phyloP scores from a whole-genome alignment of 768 basidiomycete species.

The Trametes sanguinea region DNA sequence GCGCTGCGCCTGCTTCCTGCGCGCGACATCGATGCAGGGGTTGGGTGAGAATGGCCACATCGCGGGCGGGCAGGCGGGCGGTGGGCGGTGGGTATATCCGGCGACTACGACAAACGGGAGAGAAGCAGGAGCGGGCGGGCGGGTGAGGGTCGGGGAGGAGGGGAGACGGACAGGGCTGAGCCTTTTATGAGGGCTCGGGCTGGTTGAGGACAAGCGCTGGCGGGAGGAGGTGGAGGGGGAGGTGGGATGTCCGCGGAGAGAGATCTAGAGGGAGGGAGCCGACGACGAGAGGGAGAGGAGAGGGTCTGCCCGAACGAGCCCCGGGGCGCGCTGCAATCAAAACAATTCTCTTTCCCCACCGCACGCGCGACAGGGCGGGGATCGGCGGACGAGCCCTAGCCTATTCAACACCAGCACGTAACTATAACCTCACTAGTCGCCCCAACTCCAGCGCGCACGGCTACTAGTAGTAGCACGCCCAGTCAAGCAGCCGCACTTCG shows the following conservation, averaged over 20 bases:
- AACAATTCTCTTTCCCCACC: neutral
- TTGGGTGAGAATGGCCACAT: conserved; percentile 26
- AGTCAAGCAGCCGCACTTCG: neutral
- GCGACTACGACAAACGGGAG: neutral
- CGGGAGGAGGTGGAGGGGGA: neutral
- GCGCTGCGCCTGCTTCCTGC: conserved; percentile 25
- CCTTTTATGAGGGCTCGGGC: neutral
- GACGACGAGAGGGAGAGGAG: neutral
- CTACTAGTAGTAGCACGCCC: neutral
- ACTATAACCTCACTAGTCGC: too few species aligned
- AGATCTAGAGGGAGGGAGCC: neutral
- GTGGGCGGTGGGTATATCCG: neutral
- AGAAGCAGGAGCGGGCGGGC: neutral
- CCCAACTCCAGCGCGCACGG: too few species aligned
- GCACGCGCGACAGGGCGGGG: conserved; percentile 1
- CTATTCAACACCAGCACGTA: neutral
- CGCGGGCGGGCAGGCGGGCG: neutral
- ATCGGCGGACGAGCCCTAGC: neutral
- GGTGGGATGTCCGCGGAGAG: conserved; percentile 20
- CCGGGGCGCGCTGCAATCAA: neutral
- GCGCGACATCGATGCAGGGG: conserved; percentile 16
- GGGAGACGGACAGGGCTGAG: neutral
- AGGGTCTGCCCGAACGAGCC: neutral
- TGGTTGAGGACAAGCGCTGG: neutral
- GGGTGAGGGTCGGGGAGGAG: neutral